These are phyloP conservation scores for Fusarium annulatum DNA, from an alignment of 2,329 filamentous ascomycete genomes.

Conservation along the genomic window DNA sequence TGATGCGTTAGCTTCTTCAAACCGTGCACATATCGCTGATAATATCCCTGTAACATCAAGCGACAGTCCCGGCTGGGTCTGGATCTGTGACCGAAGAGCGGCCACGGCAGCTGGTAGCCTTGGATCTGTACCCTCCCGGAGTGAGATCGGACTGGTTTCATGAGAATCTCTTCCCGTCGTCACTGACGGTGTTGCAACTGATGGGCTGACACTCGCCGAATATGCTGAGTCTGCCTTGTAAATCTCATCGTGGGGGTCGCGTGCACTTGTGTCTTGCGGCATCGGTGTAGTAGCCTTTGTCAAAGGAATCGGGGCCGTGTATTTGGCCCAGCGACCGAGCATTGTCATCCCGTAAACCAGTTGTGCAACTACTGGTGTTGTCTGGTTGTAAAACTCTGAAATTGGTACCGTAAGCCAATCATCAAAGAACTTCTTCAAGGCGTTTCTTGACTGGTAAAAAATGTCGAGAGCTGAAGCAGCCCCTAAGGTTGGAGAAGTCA, in stretches of 20 bases:
- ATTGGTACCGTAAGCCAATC: slow-evolving; percentile 59
- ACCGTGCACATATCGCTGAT: slow-evolving; percentile 53
- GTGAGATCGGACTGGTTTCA: slow-evolving; percentile 30
- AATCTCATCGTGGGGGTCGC: slow-evolving; percentile 24
- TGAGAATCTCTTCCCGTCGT: slow-evolving; percentile 29
- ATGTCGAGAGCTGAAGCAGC: slow-evolving; percentile 59
- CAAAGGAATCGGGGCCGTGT: slow-evolving; percentile 53
- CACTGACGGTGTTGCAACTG: not conserved
- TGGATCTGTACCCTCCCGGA: slow-evolving; percentile 51
- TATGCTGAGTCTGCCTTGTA: slow-evolving; percentile 43
- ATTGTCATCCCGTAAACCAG: slow-evolving; percentile 63
- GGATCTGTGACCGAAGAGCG: slow-evolving; percentile 54
- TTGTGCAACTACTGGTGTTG: slow-evolving; percentile 58
- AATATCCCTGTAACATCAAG: slow-evolving; percentile 59
- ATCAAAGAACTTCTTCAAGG: slow-evolving; percentile 62
- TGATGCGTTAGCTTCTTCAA: slow-evolving; percentile 56
- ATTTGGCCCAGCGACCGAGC: slow-evolving; percentile 62
- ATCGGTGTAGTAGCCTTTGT: slow-evolving; percentile 41
- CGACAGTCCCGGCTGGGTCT: slow-evolving; percentile 57
- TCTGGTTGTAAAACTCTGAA: slow-evolving; percentile 56
- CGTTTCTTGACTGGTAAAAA: slow-evolving; percentile 61
- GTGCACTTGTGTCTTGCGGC: slow-evolving; percentile 40
- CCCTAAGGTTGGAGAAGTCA: slow-evolving; percentile 52
- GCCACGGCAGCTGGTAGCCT: slow-evolving; percentile 55
- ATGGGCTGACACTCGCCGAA: slow-evolving; percentile 18